A percentile compares a stretch with the other conserved stretches of the same genome.
Conservation (phyloP, 116 monocot genomes). For the Posidonia oceanica region DNA sequence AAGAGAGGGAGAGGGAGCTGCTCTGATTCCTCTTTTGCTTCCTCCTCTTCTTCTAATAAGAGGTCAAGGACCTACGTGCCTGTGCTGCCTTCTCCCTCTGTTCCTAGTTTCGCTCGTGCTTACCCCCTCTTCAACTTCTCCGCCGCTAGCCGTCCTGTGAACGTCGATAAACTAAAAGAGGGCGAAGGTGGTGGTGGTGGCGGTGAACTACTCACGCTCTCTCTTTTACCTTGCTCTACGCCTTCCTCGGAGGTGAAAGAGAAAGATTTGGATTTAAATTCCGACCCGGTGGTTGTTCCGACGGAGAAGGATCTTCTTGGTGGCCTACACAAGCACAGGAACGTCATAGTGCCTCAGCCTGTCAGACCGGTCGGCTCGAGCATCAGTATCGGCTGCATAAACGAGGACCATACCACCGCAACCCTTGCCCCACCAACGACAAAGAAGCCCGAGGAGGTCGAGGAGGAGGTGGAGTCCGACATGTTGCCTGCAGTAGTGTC, state of each 20-base stretch:
- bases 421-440: not conserved
- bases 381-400: slow-evolving; percentile 48
- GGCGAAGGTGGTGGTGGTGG: not conserved
- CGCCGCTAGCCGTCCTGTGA: not conserved
- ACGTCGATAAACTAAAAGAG: not conserved
- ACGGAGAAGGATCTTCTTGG: slow-evolving; percentile 57
- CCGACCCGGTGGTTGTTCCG: slow-evolving; percentile 5
- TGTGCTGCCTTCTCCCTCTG: slow-evolving; percentile 11
- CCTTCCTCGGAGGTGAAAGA: slow-evolving; percentile 2
- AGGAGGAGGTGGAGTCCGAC: slow-evolving; percentile 71
- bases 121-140: not conserved
- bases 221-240: slow-evolving; percentile 10
- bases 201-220: slow-evolving; percentile 15
- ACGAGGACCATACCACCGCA: slow-evolving; percentile 3
- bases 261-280: not conserved
- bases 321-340: slow-evolving; percentile 31
- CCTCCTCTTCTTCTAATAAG: slow-evolving; percentile 19
- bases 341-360: slow-evolving; percentile 49
- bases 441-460: slow-evolving; percentile 49
- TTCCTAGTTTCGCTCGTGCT: slow-evolving; percentile 5
- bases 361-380: slow-evolving; percentile 73
- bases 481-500: slow-evolving; percentile 60
- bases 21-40: slow-evolving; percentile 3
- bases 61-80: slow-evolving; percentile 20
- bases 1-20: slow-evolving; percentile 31